Percentiles rank a stretch among this genome's conserved stretches.
Conservation (phyloP, 2,329 filamentous ascomycete genomes). For the Clarireedia homoeocarpa region DNA sequence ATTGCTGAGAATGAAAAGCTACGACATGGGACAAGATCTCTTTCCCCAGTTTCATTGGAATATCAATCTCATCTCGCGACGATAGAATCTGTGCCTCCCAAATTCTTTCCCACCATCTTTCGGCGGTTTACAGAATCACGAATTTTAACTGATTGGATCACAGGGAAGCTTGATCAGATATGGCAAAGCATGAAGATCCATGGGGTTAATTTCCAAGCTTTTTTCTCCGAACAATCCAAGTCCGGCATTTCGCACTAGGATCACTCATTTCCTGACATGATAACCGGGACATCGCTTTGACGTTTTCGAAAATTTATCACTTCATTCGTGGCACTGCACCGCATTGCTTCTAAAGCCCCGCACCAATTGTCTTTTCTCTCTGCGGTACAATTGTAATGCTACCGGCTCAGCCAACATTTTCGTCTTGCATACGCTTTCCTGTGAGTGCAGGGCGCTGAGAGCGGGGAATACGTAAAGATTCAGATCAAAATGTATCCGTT, state of each 20-base stretch:
- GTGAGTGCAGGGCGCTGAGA: conserved; percentile 5
- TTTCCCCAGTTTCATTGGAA: background rate
- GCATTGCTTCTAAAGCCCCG: conserved; percentile 5
- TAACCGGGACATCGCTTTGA: conserved; percentile 6
- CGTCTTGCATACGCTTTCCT: conserved; percentile 9
- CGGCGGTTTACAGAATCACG: conserved; percentile 1
- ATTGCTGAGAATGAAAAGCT: background rate
- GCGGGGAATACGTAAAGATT: conserved; percentile 4
- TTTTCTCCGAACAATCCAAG: conserved; percentile 1
- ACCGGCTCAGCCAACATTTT: background rate
- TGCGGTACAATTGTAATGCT: background rate
- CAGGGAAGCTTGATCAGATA: conserved; percentile 3
- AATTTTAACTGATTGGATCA: background rate
- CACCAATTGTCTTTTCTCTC: background rate
- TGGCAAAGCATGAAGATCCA: conserved; percentile 1
- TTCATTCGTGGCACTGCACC: conserved; percentile 3
- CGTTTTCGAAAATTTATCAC: background rate
- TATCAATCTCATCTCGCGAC: conserved; percentile 9
- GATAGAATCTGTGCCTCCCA: background rate
- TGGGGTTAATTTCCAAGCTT: conserved; percentile 6
- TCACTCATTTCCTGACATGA: conserved; percentile 1
- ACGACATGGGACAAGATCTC: background rate
- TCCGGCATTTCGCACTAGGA: background rate
- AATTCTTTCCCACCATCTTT: background rate
- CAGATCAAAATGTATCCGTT: conserved; percentile 4